Evolutionary conservation across 2,329 filamentous ascomycete genomes (phyloP), one percentile per base, ranked within the genome.

Genomic region (Exserohilum turcica): DNA sequence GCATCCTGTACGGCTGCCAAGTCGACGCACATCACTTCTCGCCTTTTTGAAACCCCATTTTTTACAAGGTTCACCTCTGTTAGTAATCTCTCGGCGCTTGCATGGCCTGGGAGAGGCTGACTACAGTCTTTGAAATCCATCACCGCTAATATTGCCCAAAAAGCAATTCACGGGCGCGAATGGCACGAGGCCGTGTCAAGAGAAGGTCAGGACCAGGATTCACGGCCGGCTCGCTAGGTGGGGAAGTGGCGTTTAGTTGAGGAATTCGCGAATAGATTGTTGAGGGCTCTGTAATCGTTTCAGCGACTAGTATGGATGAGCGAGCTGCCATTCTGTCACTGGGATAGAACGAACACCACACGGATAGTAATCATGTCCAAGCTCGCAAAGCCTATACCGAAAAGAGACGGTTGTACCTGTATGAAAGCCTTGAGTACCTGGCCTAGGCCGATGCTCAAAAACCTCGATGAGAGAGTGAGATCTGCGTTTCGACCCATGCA

Each of bases 381-480:
- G 46, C 37, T 46, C 59, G 43, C 38, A 52, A 38, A 49, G 48
- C 48, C 50, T 54, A 52, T 21, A 32, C 7, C 27, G 29, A 21
- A 28, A 47, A 42, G 29, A 48, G 48, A 43, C 51, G 44, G 42
- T 18, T 58, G 43, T 62, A 70, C 66, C 67, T 66, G 44, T 36
- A 29, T 46, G 43, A 48, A 39, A 37, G 9, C 50, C 48, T 40
- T 46, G 18, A 27, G 35, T 38, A 33, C 53, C 43, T 38, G 43
- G 58, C 35, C 52, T 43, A 56, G 54, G 54, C 21, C 57, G 40
- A 44, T 56, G 54, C 32, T 63, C 61, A 28, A 58, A 57, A 18
- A 60, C 45, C 42, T 66, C 52, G 43, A 62, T 63, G 27, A 66
- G 55, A 33, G 66, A 66, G 45, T 63, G 59, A 18, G 67, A 65